Evolutionary conservation across 495 filamentous ascomycete species (phyloP).

Genomic region (Annulohypoxylon stygium): DNA sequence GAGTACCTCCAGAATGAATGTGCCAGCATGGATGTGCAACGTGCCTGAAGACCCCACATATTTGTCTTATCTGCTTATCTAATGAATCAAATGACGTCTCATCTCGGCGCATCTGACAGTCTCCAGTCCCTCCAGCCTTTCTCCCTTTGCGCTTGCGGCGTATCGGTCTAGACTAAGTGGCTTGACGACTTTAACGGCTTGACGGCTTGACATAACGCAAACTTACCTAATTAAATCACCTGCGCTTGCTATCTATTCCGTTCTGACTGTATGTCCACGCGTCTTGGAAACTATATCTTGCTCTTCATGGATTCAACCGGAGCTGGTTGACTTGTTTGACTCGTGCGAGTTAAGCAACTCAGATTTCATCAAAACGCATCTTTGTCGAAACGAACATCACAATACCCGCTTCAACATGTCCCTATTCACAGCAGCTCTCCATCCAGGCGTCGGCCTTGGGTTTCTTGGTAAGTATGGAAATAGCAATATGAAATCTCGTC

Average conservation of each 20-base stretch:
- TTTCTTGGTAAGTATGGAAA: slow-evolving; percentile 72
- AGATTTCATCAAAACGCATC: slow-evolving; percentile 4
- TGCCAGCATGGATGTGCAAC: slow-evolving; percentile 11
- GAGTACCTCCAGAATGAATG: neutral
- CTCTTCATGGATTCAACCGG: slow-evolving; percentile 39
- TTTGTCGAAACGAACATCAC: slow-evolving; percentile 15
- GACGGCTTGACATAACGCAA: slow-evolving; percentile 5
- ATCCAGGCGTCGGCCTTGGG: slow-evolving; percentile 81
- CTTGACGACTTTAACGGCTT: slow-evolving; percentile 1
- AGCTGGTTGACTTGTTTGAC: slow-evolving; percentile 26
- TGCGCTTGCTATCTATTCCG: neutral
- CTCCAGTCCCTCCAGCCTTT: neutral
- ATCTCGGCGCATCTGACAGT: slow-evolving; percentile 39
- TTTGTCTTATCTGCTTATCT: slow-evolving; percentile 12
- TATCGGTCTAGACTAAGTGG: slow-evolving; percentile 7
- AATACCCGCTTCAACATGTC: slow-evolving; percentile 58
- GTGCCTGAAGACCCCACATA: slow-evolving; percentile 16
- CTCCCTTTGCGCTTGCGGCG: slow-evolving; percentile 21
- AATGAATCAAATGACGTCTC: slow-evolving; percentile 44
- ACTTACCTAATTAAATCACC: slow-evolving; percentile 15
- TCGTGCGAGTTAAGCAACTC: slow-evolving; percentile 6
- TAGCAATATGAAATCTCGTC: neutral
- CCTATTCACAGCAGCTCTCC: slow-evolving; percentile 74
- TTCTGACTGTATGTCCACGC: slow-evolving; percentile 19
- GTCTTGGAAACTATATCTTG: slow-evolving; percentile 5